A percentile compares a stretch with the other conserved stretches of the same genome.
phyloP scores from a whole-genome alignment of 2,329 filamentous ascomycete species.

The Colletotrichum theobromicola region DNA sequence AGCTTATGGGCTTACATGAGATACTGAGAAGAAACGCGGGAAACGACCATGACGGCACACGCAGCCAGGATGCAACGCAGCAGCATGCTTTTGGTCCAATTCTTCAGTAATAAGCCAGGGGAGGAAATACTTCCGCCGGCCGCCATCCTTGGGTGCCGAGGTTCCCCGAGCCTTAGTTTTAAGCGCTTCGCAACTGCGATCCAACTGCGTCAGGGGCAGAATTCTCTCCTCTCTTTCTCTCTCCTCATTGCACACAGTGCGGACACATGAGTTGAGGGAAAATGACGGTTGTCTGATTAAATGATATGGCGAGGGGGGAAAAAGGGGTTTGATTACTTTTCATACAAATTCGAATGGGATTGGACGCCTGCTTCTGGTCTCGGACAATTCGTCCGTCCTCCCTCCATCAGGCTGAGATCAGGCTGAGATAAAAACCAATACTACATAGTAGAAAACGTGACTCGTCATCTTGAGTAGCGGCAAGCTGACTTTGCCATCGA shows the following conservation, averaged over 20 bases:
- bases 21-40: too few relatives aligned
- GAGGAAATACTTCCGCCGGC: neutral
- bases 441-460: neutral
- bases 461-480: neutral
- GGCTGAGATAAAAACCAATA: neutral
- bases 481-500: neutral
- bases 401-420: neutral
- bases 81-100: neutral
- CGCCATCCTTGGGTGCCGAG: neutral
- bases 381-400: neutral
- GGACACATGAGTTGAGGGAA: neutral
- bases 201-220: neutral
- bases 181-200: constrained; percentile 7
- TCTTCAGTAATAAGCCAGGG: neutral
- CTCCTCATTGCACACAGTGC: neutral
- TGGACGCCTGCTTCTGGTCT: neutral
- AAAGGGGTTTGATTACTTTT: neutral
- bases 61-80: neutral
- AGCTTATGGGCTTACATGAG: neutral
- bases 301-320: neutral
- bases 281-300: neutral
- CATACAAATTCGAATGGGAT: neutral
- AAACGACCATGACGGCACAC: neutral
- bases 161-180: neutral
- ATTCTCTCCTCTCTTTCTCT: neutral